Base-by-base conservation (phyloP, 331 rosid genomes). In the Stylosanthes scabra region DNA sequence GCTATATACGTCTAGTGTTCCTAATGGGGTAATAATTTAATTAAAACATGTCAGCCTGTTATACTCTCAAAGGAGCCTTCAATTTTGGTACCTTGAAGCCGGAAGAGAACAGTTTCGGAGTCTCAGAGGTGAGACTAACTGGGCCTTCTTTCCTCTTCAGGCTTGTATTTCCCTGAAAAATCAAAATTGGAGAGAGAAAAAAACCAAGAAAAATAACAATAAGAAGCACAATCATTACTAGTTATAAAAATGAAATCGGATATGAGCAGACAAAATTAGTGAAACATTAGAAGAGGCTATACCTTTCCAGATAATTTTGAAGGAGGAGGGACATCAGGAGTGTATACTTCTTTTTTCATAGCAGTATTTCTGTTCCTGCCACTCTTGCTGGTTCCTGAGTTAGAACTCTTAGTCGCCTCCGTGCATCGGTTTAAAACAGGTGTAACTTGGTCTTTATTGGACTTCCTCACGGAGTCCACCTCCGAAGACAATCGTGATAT, bases 71-170 rank as follows among this genome's bases (percentile, higher is more conserved):
- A 64, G 85, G 65, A 59, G 83, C 3, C 93, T 89, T 93, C 81
- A 93, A 59, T 76, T 93, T 93, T 51, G 96, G 98, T 84, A 89
- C 88, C 86, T 85, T 91, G 77, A 93, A 89, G 68, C 75, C 31
- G 60, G 92, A 74, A n/a, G 96, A 70, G 84, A 93, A 89, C 73
- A 90, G 79, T 65, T 86, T 90, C 15, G 96, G 92, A 46, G 91
- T 79, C 59, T 40, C 82, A 0, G 72, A 70, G 39, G 59, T 12
- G 46, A 75, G 72, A 41, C 59, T 41, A 60, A n/a, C 83, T 6
- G 77, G 69, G 12, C 46, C 63, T 44, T 61, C 78, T 63, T 91
- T 86, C 86, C 96, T 88, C 89, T 93, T 93, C 59, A 65, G 77
- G 52, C 84, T 54, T 74, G 63, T 76, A 39, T 46, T 58, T 59